Evolutionary conservation across 2,329 filamentous ascomycete genomes (phyloP).

Genomic region (Neopestalotiopsis clavispora): DNA sequence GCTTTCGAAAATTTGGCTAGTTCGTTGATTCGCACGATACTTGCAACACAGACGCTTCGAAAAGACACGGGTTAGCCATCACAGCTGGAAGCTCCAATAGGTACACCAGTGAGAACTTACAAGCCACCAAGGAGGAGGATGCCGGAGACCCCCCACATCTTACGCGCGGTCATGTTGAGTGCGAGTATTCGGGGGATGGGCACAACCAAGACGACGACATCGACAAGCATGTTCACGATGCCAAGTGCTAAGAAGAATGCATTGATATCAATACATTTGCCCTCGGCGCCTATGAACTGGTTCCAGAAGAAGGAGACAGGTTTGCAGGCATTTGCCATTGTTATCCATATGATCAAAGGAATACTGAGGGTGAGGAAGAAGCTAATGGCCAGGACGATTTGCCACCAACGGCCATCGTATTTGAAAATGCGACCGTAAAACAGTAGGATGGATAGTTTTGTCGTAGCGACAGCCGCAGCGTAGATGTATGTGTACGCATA

Average conservation of each 20-base stretch:
- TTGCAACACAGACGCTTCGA: background rate
- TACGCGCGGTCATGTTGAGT: conserved; percentile 1
- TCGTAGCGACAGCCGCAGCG: background rate
- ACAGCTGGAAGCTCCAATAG: no score
- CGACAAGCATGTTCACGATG: conserved; percentile 10
- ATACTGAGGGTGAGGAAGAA: background rate
- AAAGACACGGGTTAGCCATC: background rate
- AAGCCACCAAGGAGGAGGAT: conserved; percentile 4
- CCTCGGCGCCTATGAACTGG: background rate
- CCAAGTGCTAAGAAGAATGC: conserved; percentile 5
- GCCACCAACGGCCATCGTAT: background rate
- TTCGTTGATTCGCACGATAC: background rate
- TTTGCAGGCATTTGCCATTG: background rate
- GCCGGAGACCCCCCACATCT: conserved; percentile 2
- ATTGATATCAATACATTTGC: background rate
- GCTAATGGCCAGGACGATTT: background rate
- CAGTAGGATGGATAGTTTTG: background rate
- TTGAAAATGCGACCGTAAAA: conserved; percentile 3
- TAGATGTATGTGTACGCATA: background rate
- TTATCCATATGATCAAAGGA: conserved; percentile 7
- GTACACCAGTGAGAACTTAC: background rate
- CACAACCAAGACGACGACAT: conserved; percentile 1
- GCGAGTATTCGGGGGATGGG: background rate
- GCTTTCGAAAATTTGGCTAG: background rate
- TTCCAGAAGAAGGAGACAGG: conserved; percentile 3